Evolutionary conservation across 306 rosid genomes (phyloP).

Genomic region (Sicyos baderoa): DNA sequence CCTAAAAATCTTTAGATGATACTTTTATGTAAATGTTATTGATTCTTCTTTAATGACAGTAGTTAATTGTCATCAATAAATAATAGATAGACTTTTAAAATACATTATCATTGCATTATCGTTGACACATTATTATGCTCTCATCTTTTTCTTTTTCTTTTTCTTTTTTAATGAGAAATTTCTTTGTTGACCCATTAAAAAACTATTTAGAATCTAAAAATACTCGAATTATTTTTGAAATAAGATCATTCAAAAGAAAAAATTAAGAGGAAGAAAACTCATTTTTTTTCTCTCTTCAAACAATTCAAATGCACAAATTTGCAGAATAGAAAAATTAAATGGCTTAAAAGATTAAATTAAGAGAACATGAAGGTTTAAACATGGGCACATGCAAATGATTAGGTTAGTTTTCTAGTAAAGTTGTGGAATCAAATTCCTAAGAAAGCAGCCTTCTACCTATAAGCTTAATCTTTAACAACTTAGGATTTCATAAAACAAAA

Average conservation of each 20-base stretch:
- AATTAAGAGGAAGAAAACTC: neutral
- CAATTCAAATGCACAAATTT: neutral
- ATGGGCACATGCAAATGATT: neutral
- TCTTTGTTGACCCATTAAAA: neutral
- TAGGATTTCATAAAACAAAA: neutral
- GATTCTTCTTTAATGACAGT: too few relatives aligned
- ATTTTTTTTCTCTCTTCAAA: neutral
- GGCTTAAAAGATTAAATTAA: neutral
- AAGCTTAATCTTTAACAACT: neutral
- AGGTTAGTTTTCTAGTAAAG: neutral
- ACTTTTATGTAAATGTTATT: too few relatives aligned
- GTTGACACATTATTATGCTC: too few relatives aligned
- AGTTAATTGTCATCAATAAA: too few relatives aligned
- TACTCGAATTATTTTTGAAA: too few relatives aligned
- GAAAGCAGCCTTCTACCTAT: neutral
- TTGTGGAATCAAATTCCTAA: neutral
- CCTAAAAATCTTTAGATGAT: too few relatives aligned
- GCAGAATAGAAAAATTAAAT: neutral
- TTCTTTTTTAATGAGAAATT: neutral
- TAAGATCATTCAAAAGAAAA: neutral
- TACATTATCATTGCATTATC: too few relatives aligned
- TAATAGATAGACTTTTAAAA: too few relatives aligned
- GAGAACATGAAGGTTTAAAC: neutral
- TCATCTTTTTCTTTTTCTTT: neutral
- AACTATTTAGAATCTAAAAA: too few relatives aligned